phyloP scores from a whole-genome alignment of 208 protist species.

The Entamoeba invadens region DNA sequence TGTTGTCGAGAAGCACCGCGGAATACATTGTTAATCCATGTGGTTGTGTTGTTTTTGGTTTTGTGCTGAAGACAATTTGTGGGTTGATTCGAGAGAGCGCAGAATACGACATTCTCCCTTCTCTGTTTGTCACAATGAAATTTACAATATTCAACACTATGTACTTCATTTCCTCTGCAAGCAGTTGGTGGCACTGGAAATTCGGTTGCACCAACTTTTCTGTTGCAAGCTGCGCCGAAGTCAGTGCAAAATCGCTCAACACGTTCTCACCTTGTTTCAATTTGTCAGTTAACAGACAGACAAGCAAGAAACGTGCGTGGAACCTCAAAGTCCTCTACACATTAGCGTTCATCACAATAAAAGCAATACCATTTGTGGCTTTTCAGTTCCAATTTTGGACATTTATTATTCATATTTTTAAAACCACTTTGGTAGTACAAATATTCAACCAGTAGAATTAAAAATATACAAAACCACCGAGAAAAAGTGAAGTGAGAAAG shows the following conservation, averaged over 20 bases:
- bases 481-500: too few relatives aligned
- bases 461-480: too few relatives aligned
- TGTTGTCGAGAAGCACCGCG: neutral
- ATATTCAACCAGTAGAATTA: too few relatives aligned
- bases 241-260: neutral
- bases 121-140: neutral
- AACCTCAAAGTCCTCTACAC: neutral
- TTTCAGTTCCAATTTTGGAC: too few relatives aligned
- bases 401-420: too few relatives aligned
- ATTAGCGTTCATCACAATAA: too few relatives aligned
- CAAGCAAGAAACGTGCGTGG: neutral
- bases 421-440: too few relatives aligned
- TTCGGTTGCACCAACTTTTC: neutral
- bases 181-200: neutral
- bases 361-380: too few relatives aligned
- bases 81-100: neutral
- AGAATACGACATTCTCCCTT: neutral
- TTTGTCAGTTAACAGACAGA: neutral
- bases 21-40: neutral
- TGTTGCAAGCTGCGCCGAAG: neutral
- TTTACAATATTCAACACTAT: neutral
- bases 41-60: neutral
- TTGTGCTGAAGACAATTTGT: neutral
- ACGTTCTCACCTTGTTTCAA: neutral
- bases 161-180: neutral